Evolutionary conservation across 192 early-diverging fungal species (phyloP), one percentile per base, ranked within the genome.

Genomic region (Thamnidium elegans): DNA sequence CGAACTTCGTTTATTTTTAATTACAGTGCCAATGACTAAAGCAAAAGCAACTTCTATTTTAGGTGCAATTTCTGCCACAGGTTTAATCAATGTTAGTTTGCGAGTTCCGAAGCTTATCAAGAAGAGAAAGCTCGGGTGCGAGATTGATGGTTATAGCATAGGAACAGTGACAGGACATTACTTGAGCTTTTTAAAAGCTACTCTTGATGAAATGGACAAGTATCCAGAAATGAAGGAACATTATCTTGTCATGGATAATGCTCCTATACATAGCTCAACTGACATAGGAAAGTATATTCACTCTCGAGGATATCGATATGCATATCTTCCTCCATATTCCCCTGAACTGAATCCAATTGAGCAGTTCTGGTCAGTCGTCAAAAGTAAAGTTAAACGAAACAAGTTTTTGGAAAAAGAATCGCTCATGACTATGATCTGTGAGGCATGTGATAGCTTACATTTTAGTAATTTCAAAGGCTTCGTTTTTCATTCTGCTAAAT

Each of bases 321-420:
- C 64, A 45, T 70, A 58, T 43, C 39, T 70, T 46, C 62, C 62
- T 23, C 55, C 68, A 17, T 64, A 70, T 53, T 70, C 55, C 1
- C 55, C 68, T 36, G 48, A 55, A 45, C 54, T 64, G 21, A 70
- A 63, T 50, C 62, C 55, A 19, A 70, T 70, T 43, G 68, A 70
- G 54, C 53, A 70, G 42, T 64, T 70, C 56, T 70, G 55, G 68
- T 34, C 68, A 58, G 32, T 58, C 42, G 55, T 42, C 2, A 55
- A n/a, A n/a, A n/a, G n/a, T n/a, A n/a, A n/a, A n/a, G n/a, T n/a
- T n/a, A n/a, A n/a, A n/a, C n/a, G n/a, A n/a, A n/a, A n/a, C n/a
- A n/a, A n/a, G n/a, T n/a, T n/a, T n/a, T n/a, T n/a, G n/a, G n/a
- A n/a, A n/a, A n/a, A n/a, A n/a, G n/a, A n/a, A n/a, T n/a, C n/a